Evolutionary conservation across 495 filamentous ascomycete genomes (phyloP).

Genomic region (Penicillium canariense): DNA sequence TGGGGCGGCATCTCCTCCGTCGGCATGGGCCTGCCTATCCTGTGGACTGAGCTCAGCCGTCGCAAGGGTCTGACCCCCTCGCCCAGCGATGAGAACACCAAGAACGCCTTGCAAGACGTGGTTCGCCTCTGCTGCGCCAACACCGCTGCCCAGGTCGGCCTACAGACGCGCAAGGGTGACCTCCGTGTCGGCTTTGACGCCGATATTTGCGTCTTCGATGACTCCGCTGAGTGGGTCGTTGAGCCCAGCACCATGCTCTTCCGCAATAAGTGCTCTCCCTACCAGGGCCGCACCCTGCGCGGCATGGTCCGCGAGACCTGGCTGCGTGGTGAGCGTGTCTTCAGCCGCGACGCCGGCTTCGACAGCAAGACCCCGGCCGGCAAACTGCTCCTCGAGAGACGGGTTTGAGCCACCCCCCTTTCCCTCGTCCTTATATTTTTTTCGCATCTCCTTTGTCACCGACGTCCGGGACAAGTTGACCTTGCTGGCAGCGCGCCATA

Average conservation of each 20-base stretch:
- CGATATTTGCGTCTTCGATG: conserved; percentile 91
- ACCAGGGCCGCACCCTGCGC: conserved; percentile 76
- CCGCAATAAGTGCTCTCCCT: conserved; percentile 91
- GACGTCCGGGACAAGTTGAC: conserved; percentile 17
- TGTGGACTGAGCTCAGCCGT: conserved; percentile 78
- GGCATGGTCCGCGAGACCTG: conserved; percentile 89
- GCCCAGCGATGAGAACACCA: conserved; percentile 40
- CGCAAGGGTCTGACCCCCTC: conserved; percentile 41
- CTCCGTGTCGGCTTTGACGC: conserved; percentile 84
- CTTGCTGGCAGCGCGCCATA: conserved; percentile 9
- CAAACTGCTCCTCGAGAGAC: conserved; percentile 60
- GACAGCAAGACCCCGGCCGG: conserved; percentile 56
- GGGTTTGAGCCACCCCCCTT: conserved; percentile 37
- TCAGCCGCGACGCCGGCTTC: conserved; percentile 61
- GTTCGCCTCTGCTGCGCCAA: conserved; percentile 82
- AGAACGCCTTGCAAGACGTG: conserved; percentile 64
- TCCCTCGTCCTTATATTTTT: conserved; percentile 9
- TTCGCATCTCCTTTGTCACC: conserved; percentile 9
- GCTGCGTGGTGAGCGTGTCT: conserved; percentile 77
- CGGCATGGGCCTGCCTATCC: conserved; percentile 84
- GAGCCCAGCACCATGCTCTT: conserved; percentile 74
- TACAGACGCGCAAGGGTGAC: conserved; percentile 79
- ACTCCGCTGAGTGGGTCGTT: conserved; percentile 72
- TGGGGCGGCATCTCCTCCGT: conserved; percentile 97
- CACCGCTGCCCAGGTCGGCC: conserved; percentile 86